Evolutionary conservation across 73 alveolate genomes (phyloP).

Genomic region (Tetrahymena borealis): DNA sequence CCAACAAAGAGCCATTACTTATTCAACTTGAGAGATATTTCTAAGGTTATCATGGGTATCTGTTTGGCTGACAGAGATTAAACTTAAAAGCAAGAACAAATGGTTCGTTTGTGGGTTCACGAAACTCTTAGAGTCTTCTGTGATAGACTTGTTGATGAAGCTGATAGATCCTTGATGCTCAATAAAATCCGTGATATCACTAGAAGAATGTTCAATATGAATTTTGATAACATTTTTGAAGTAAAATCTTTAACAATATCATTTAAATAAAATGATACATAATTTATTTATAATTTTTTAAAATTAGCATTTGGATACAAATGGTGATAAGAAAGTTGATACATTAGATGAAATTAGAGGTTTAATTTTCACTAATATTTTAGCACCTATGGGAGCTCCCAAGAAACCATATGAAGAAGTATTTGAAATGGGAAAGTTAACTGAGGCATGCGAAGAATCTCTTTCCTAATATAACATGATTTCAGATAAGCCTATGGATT

Average conservation of each 20-base stretch:
- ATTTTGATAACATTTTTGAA: constrained; percentile 77
- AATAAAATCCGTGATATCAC: constrained; percentile 83
- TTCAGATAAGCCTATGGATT: constrained; percentile 91
- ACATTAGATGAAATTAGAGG: constrained; percentile 92
- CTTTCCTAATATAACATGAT: constrained; percentile 52
- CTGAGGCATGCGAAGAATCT: constrained; percentile 82
- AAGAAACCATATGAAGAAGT: constrained; percentile 86
- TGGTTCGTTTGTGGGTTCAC: constrained; percentile 98
- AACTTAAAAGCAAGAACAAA: constrained; percentile 68
- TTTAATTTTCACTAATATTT: constrained; percentile 79
- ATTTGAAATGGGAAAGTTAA: constrained; percentile 60
- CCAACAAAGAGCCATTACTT: constrained; percentile 98
- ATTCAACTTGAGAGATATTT: constrained; percentile 98
- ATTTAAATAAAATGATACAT: constrained; percentile 45
- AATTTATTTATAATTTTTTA: constrained; percentile 36
- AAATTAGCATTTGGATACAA: constrained; percentile 50
- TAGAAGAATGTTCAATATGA: constrained; percentile 88
- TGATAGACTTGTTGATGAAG: constrained; percentile 97
- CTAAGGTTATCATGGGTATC: constrained; percentile 94
- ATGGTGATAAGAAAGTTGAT: constrained; percentile 83
- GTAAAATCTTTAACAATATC: constrained; percentile 22
- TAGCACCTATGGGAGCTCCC: constrained; percentile 86
- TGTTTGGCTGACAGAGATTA: constrained; percentile 85
- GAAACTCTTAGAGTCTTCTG: constrained; percentile 98
- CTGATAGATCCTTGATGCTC: constrained; percentile 95